Evolutionary conservation across 1,139 yeast species (phyloP).

Genomic region (Pichia terricola): DNA sequence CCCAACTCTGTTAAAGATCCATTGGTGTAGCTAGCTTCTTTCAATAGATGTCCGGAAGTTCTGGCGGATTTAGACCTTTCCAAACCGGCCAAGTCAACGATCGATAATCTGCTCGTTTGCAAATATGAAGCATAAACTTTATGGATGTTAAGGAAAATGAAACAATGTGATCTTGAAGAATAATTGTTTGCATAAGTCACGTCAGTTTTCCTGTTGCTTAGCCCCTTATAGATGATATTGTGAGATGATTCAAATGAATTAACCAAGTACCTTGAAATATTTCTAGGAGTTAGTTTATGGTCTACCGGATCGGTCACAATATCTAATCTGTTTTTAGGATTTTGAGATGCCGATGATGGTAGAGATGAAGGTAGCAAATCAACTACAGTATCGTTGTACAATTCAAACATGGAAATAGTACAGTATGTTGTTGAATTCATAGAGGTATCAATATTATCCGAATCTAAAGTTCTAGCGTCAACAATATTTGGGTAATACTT

Average conservation of each 20-base stretch:
- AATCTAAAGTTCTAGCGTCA: not conserved
- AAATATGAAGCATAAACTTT: slow-evolving; percentile 11
- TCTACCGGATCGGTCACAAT: slow-evolving; percentile 26
- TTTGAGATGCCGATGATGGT: not conserved
- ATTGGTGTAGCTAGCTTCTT: slow-evolving; percentile 32
- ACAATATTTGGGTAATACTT: slow-evolving; percentile 6
- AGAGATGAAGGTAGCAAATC: slow-evolving; percentile 26
- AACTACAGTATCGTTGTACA: slow-evolving; percentile 31
- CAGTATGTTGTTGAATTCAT: not conserved
- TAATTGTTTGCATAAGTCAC: slow-evolving; percentile 18
- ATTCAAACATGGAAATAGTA: slow-evolving; percentile 34
- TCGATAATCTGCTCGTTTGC: slow-evolving; percentile 26
- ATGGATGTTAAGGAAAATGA: slow-evolving; percentile 22
- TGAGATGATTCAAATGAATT: slow-evolving; percentile 23
- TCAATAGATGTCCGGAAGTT: slow-evolving; percentile 32
- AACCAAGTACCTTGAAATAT: slow-evolving; percentile 27
- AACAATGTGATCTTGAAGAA: slow-evolving; percentile 25
- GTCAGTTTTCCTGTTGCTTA: slow-evolving; percentile 16
- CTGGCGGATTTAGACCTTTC: slow-evolving; percentile 37
- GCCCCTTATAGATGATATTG: slow-evolving; percentile 13
- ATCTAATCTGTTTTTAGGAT: slow-evolving; percentile 11
- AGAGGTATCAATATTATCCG: slow-evolving; percentile 1
- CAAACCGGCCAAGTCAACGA: slow-evolving; percentile 43
- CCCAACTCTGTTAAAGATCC: slow-evolving; percentile 40
- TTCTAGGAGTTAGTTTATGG: slow-evolving; percentile 29